A percentile compares a stretch with the other conserved stretches of the same genome.
phyloP scores from a whole-genome alignment of 345 rosid genomes.

The Jatropha curcas region DNA sequence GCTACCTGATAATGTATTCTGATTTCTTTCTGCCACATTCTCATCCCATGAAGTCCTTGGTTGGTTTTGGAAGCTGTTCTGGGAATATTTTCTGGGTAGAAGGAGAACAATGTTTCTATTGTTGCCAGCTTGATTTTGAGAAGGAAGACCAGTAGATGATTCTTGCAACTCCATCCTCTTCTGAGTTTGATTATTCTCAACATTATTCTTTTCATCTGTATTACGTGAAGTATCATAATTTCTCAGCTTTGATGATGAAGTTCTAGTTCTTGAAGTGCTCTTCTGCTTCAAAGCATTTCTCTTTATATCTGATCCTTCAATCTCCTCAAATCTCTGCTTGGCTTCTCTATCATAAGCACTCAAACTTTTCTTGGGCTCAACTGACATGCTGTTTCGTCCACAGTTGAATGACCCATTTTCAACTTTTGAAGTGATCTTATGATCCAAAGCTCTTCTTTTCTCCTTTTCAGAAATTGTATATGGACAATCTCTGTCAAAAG shows the following conservation, averaged over 20 bases:
- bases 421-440: constrained; percentile 23
- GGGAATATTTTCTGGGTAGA: constrained; percentile 40
- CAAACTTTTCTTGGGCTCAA: constrained; percentile 17
- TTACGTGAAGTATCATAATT: constrained; percentile 25
- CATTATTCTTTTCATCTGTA: constrained; percentile 32
- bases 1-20: constrained; percentile 32
- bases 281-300: constrained; percentile 25
- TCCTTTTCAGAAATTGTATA: constrained; percentile 23
- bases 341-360: constrained; percentile 20
- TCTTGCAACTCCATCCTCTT: constrained; percentile 32
- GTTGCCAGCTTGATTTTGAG: constrained; percentile 33
- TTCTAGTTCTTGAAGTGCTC: constrained; percentile 22
- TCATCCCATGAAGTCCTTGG: constrained; percentile 25
- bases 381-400: constrained; percentile 9
- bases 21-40: constrained; percentile 26
- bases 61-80: constrained; percentile 27
- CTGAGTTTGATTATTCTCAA: constrained; percentile 27
- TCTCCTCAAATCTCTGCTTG: constrained; percentile 15
- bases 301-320: constrained; percentile 15
- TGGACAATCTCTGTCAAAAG: constrained; percentile 21
- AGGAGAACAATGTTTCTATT: constrained; percentile 48
- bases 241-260: constrained; percentile 37
- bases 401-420: constrained; percentile 20
- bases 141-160: constrained; percentile 28
- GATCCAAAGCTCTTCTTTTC: constrained; percentile 15